These are phyloP conservation scores for Nosema bombycis DNA, from an alignment of 371 early-diverging fungal species.

Conservation along the genomic window DNA sequence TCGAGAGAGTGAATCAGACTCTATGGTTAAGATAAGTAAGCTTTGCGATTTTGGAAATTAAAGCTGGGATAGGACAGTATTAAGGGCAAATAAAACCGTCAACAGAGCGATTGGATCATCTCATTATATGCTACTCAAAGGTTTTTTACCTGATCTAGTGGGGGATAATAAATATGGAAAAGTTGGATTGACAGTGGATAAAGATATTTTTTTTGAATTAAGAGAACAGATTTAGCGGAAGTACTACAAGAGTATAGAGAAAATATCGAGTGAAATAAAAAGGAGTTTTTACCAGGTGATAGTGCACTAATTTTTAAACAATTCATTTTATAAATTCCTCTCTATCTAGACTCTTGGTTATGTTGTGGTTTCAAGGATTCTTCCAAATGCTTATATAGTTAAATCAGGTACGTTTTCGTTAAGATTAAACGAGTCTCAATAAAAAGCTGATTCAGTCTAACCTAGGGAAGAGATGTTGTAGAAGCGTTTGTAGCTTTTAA, in stretches of 20 bases:
- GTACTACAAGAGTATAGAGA: not conserved
- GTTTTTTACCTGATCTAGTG: not conserved
- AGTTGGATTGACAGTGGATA: not conserved
- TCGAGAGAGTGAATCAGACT: conserved; percentile 26
- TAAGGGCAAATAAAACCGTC: not conserved
- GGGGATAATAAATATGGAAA: not conserved
- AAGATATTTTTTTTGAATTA: not conserved
- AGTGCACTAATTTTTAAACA: not conserved
- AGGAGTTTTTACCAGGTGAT: not conserved
- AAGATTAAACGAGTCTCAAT: not conserved
- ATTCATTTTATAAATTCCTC: not conserved
- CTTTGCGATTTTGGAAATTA: not conserved
- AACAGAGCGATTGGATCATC: conserved; percentile 5
- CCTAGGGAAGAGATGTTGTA: not conserved
- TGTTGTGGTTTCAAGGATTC: not conserved
- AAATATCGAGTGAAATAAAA: not conserved
- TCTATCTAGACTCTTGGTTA: not conserved
- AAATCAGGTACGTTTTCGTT: not conserved
- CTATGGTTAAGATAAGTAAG: not conserved
- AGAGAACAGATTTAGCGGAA: not conserved
- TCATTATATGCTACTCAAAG: not conserved
- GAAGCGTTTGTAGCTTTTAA: too few species aligned
- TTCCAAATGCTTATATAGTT: conserved; percentile 2
- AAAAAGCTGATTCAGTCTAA: not conserved
- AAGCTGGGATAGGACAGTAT: not conserved